These are phyloP conservation scores for Blastocystis sp. DNA, from an alignment of 352 stramenopile species.

Conservation along the genomic window DNA sequence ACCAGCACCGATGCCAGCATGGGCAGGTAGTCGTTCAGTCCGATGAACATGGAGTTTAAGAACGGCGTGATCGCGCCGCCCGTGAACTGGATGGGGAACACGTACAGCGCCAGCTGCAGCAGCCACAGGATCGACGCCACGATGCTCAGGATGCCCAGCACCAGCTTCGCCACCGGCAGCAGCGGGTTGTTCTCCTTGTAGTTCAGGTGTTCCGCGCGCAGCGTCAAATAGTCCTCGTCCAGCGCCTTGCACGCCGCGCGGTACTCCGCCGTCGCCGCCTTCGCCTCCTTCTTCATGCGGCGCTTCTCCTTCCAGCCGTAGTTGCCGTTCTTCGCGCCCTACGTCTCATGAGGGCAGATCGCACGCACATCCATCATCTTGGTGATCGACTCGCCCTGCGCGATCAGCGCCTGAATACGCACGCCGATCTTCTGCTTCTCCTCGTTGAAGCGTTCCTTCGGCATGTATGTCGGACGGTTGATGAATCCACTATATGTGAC, in stretches of 20 bases:
- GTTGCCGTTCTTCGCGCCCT: constrained; percentile 34
- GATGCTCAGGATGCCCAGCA: constrained; percentile 57
- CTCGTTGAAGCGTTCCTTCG: constrained; percentile 64
- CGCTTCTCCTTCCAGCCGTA: constrained; percentile 65
- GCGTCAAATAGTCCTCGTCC: constrained; percentile 63
- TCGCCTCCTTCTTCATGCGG: constrained; percentile 58
- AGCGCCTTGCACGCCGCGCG: constrained; percentile 60
- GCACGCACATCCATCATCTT: constrained; percentile 41
- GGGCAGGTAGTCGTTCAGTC: constrained; percentile 39
- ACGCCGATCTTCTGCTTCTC: constrained; percentile 58
- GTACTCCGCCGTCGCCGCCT: constrained; percentile 44
- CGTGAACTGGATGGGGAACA: constrained; percentile 62
- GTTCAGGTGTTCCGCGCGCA: constrained; percentile 66
- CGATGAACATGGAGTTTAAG: constrained; percentile 57
- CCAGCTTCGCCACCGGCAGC: constrained; percentile 45
- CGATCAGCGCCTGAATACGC: constrained; percentile 58
- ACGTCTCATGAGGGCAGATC: not conserved
- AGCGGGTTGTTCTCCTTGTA: constrained; percentile 70
- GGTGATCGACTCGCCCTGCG: constrained; percentile 47
- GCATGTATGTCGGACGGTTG: constrained; percentile 68
- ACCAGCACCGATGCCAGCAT: constrained; percentile 54
- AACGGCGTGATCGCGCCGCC: constrained; percentile 23
- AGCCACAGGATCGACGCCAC: constrained; percentile 59
- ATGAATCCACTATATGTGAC: constrained; percentile 48
- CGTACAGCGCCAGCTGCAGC: constrained; percentile 57